Conservation (phyloP, 345 rosid species). For the Microcos paniculata region DNA sequence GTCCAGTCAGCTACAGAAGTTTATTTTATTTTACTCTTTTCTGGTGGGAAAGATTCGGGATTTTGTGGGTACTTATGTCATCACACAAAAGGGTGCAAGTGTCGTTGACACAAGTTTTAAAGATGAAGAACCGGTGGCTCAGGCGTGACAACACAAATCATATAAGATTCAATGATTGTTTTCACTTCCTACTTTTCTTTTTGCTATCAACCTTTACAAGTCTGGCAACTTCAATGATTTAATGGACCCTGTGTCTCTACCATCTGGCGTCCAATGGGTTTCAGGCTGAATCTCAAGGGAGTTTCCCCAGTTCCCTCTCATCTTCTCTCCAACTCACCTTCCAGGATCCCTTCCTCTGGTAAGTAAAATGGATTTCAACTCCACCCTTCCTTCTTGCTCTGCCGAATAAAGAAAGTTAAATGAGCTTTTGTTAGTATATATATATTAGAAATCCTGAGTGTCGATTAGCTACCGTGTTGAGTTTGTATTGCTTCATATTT, state of each 20-base stretch:
- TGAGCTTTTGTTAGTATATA: not conserved
- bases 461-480: not conserved
- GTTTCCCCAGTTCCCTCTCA: constrained; percentile 38
- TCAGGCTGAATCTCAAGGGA: constrained; percentile 43
- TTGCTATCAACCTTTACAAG: not conserved
- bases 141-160: constrained; percentile 18
- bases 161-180: not conserved
- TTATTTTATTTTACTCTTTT: no score
- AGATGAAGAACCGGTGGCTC: constrained; percentile 67
- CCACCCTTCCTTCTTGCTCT: not conserved
- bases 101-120: constrained; percentile 8
- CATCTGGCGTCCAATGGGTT: constrained; percentile 31
- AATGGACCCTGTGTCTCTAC: constrained; percentile 31
- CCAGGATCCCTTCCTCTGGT: constrained; percentile 39
- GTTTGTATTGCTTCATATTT: not conserved
- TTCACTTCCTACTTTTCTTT: not conserved
- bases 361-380: constrained; percentile 9
- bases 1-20: no score
- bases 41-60: not conserved
- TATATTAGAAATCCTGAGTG: not conserved
- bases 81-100: not conserved
- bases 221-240: constrained; percentile 9
- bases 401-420: not conserved
- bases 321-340: constrained; percentile 27
- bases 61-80: not conserved